Percentiles rank a stretch among this genome's conserved stretches.
Evolutionary conservation across 73 alveolate species (phyloP).

Genomic region (Paramecium primaurelia): DNA sequence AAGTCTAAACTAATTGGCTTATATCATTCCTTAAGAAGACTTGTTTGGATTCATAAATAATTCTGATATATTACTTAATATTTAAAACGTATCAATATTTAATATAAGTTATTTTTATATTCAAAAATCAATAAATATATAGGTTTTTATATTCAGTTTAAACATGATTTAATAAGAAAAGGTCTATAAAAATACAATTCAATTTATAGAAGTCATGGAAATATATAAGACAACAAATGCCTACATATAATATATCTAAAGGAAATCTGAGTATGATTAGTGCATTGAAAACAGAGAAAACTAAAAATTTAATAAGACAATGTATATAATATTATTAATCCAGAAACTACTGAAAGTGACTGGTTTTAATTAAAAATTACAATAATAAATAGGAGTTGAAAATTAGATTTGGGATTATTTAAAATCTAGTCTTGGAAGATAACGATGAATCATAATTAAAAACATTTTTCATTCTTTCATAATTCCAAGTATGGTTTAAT

Average conservation of each 20-base stretch:
- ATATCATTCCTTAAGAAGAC: background rate
- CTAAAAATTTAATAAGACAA: slow-evolving; percentile 11
- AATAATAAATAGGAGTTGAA: background rate
- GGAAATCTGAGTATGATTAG: background rate
- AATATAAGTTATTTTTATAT: too few relatives aligned
- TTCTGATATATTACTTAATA: background rate
- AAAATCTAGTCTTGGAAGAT: slow-evolving; percentile 76
- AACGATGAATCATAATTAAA: slow-evolving; percentile 67
- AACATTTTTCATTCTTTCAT: slow-evolving; percentile 78
- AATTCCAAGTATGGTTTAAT: slow-evolving; percentile 73
- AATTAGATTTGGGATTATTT: slow-evolving; percentile 65
- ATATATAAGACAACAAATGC: background rate
- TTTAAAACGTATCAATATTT: background rate
- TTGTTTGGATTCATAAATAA: background rate
- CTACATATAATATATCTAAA: background rate
- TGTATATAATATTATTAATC: background rate
- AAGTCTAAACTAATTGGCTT: background rate
- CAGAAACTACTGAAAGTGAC: background rate
- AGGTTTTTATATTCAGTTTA: background rate
- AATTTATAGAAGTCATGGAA: background rate
- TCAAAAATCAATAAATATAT: too few relatives aligned
- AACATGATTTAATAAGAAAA: background rate
- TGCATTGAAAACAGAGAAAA: background rate
- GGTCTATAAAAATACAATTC: background rate
- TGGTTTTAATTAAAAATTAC: background rate